These are phyloP conservation scores for Aspergillus japonicus DNA, from an alignment of 2,329 filamentous ascomycete genomes.

Conservation along the genomic window DNA sequence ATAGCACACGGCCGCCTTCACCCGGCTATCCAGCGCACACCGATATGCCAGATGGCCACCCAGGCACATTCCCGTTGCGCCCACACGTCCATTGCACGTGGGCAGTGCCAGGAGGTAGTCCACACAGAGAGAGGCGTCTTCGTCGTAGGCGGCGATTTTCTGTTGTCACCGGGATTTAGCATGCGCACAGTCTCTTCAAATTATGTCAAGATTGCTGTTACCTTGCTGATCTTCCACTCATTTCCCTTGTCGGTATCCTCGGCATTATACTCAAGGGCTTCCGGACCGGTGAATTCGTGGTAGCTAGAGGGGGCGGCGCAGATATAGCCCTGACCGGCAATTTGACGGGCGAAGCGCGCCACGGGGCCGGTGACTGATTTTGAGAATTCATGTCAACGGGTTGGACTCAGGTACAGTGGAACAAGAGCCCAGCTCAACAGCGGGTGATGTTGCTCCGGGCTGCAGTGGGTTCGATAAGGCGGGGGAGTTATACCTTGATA, in stretches of 20 bases:
- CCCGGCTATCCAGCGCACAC: constrained; percentile 70
- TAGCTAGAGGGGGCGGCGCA: constrained; percentile 88
- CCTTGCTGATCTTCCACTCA: constrained; percentile 79
- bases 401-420: neutral
- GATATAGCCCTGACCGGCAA: constrained; percentile 89
- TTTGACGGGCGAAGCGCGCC: constrained; percentile 83
- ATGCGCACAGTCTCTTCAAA: neutral
- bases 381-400: neutral
- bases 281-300: constrained; percentile 87
- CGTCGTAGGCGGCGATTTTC: constrained; percentile 83
- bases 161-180: constrained; percentile 33
- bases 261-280: constrained; percentile 79
- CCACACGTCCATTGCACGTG: constrained; percentile 78
- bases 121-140: constrained; percentile 67
- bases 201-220: constrained; percentile 27
- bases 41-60: constrained; percentile 82
- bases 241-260: constrained; percentile 88
- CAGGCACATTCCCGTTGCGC: constrained; percentile 85
- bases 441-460: neutral
- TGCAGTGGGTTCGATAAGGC: too few relatives aligned
- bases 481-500: constrained; percentile 69
- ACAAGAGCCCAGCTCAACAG: neutral
- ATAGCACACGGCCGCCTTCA: constrained; percentile 77
- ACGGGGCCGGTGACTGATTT: constrained; percentile 80
- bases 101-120: constrained; percentile 68